Base-by-base conservation (phyloP, 192 early-diverging fungal species). In the Rhizophlyctis rosea region DNA sequence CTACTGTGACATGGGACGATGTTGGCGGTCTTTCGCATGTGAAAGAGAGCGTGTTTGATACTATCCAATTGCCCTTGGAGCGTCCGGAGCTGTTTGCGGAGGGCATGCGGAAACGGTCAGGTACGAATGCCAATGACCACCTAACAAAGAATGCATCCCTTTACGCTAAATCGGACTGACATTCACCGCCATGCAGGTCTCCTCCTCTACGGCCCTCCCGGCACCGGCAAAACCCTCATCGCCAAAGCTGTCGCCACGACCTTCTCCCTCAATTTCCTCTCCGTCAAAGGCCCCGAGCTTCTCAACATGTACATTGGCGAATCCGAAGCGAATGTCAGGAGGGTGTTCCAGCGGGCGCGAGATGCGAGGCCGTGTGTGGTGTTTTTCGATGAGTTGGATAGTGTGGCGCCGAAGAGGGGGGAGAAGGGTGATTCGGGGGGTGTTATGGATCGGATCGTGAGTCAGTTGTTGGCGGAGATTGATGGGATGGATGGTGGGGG, bases 291-390 rank as follows among this genome's bases (percentile, higher is more conserved):
- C 1, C 97, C 97, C 3, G 95, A 99, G 61, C 76, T 98, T 25
- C 77, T 98, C n/a, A 98, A 95, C 76, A 94, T 96, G 87, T 99
- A 99, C 68, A 95, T 99, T 73, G 98, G 98, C 64, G 98, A 99
- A 74, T 95, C 93, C 29, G 98, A 99, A 75, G 91, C 91, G 1
- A 98, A 99, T 61, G 98, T 99, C 1, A 84, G 98, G 0, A 77
- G 88, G 39, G 91, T 99, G 27, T 99, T 99, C 76, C 92, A 98
- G 66, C 80, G 86, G 49, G 98, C 98, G 2, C 83, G 98, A 48
- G 95, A 98, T 70, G 98, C 98, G 14, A 88, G 90, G 32, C 98
- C 98, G 1, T 98, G 95, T 67, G 93, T 99, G 2, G 91, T 99
- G 33, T 99, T 99, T 72, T 98, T 99, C 70, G 98, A 99, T 65